Conservation (phyloP, 768 basidiomycete genomes). For the Tubosaeta sp. region DNA sequence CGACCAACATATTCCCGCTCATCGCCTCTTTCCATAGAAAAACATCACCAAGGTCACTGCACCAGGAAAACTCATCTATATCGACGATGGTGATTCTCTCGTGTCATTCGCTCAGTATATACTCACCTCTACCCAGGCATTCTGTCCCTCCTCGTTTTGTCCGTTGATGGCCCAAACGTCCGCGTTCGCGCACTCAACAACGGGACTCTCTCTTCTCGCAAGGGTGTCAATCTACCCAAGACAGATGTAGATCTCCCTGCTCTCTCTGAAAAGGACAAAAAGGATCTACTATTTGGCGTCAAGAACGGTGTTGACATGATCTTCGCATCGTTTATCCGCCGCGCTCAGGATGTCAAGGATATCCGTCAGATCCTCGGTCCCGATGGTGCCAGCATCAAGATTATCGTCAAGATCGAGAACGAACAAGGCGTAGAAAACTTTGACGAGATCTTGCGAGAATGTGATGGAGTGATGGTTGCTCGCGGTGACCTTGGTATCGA, state of each 20-base stretch:
- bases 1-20: neutral
- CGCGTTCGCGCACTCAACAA: slow-evolving; percentile 87
- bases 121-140: slow-evolving; percentile 45
- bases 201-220: slow-evolving; percentile 90
- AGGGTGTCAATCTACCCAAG: slow-evolving; percentile 99
- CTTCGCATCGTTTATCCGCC: slow-evolving; percentile 98
- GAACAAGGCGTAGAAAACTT: slow-evolving; percentile 99
- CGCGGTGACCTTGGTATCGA: slow-evolving; percentile 99
- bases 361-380: slow-evolving; percentile 93
- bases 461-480: slow-evolving; percentile 99
- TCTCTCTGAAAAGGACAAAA: slow-evolving; percentile 97
- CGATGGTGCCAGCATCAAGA: slow-evolving; percentile 94
- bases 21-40: slow-evolving; percentile 42
- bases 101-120: neutral
- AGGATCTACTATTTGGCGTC: slow-evolving; percentile 90
- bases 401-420: slow-evolving; percentile 99
- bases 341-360: slow-evolving; percentile 88
- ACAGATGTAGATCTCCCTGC: slow-evolving; percentile 97
- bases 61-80: slow-evolving; percentile 95
- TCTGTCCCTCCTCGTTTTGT: slow-evolving; percentile 86
- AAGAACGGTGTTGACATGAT: slow-evolving; percentile 99
- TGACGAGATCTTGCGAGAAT: slow-evolving; percentile 92
- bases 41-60: slow-evolving; percentile 95
- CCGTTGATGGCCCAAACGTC: slow-evolving; percentile 78
- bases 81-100: slow-evolving; percentile 76